Base-by-base conservation (phyloP, 1,139 yeast species). In the Magnusiomyces paraingens region DNA sequence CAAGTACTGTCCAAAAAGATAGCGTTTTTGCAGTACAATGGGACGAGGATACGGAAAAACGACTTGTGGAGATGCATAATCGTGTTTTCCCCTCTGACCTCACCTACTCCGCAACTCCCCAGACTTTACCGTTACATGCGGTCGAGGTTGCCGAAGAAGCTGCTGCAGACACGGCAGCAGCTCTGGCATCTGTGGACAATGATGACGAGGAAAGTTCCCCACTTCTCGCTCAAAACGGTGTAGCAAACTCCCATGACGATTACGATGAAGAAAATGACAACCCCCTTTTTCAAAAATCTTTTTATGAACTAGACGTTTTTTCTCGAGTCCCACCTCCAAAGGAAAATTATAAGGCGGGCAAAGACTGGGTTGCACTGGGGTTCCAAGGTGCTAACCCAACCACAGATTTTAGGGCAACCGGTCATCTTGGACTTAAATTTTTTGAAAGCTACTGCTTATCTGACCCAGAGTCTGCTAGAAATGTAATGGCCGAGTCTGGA, bases 401-500 rank as follows among this genome's bases (percentile, higher is more conserved):
- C 5, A 47, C 50, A 20, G 50, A 47, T 47, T 47, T 47, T 15
- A 22, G 50, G 3, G 50, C 50, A 14, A 47, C 50, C 14, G 50
- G 50, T 2, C 35, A 38, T 20, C 20, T 47, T 11, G 50, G 50
- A 21, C 18, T 47, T 2, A 18, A 12, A 15, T 26, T 38, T 15
- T 47, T 47, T 22, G 50, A 47, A 26, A 22, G 21, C 15, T 47
- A 21, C 22, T 47, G 50, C 22, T 15, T 47, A 8, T n/a, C 43
- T 1, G 36, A 47, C 21, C 44, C 50, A 10, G 20, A 18, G n/a
- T 10, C 15, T 10, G 50, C 50, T 38, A n/a, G 50, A 20, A 39
- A 47, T 36, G 22, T 47, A 12, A 47, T 47, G 50, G 43, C 44
- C n/a, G 50, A 47, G 43, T 47, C 50, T 6, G 50, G 50, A 11